These are phyloP conservation scores for Sphagnum magellanicum DNA, from an alignment of 228 moss, liverwort and hornwort species.

Conservation along the genomic window DNA sequence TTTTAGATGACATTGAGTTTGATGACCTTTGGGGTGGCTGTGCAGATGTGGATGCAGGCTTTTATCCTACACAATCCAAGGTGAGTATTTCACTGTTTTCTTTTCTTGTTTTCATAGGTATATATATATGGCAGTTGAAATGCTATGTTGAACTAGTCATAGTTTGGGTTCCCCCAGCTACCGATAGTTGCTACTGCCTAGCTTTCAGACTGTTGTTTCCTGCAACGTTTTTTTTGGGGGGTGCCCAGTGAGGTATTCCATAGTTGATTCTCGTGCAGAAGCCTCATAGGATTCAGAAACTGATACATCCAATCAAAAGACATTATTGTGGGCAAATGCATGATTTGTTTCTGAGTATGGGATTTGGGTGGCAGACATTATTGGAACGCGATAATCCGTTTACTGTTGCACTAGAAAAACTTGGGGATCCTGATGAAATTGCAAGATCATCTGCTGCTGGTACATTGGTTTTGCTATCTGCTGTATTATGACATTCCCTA, in stretches of 20 bases:
- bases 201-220: too few species aligned
- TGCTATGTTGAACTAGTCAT: too few species aligned
- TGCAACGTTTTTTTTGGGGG: not conserved
- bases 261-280: not conserved
- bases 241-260: not conserved
- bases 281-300: not conserved
- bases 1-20: too few species aligned
- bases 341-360: not conserved
- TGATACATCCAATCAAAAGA: not conserved
- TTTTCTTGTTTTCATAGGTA: too few species aligned
- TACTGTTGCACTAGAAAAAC: slow-evolving; percentile 11
- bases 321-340: not conserved
- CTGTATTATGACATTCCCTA: too few species aligned
- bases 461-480: not conserved
- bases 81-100: slow-evolving; percentile 9
- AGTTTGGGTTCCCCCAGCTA: too few species aligned
- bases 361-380: slow-evolving; percentile 6
- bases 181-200: too few species aligned
- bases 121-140: not conserved
- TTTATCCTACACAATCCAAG: slow-evolving; percentile 74
- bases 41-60: slow-evolving; percentile 69
- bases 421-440: slow-evolving; percentile 9
- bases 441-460: slow-evolving; percentile 13
- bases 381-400: slow-evolving; percentile 19
- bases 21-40: not conserved